Conservation (phyloP, 257 asterid species). For the Solanum acaule region DNA sequence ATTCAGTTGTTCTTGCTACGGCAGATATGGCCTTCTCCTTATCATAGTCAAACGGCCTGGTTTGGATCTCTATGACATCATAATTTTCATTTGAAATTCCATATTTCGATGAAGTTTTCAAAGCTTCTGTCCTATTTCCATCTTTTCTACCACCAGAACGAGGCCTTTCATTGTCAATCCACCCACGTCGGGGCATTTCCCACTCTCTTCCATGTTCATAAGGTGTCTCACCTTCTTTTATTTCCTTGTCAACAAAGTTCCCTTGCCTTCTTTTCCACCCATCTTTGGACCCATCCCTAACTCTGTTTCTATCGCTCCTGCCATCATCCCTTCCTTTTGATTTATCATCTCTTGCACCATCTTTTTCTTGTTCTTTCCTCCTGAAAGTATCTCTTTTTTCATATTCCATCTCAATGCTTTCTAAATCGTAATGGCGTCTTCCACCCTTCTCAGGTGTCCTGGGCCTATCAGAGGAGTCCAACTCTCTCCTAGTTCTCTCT, state of each 20-base stretch:
- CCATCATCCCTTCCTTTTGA: conserved; percentile 74
- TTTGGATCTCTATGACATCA: conserved; percentile 97
- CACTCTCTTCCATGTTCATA: conserved; percentile 80
- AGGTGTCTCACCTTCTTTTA: conserved; percentile 49
- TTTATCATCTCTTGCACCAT: conserved; percentile 61
- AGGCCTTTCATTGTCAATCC: conserved; percentile 54
- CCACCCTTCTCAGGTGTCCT: conserved; percentile 67
- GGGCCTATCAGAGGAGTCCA: conserved; percentile 32
- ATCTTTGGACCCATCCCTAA: conserved; percentile 59
- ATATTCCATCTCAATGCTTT: conserved; percentile 45
- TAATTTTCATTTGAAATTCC: conserved; percentile 94
- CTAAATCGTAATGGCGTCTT: conserved; percentile 45
- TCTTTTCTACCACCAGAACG: conserved; percentile 85
- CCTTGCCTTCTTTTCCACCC: conserved; percentile 74
- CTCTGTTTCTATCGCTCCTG: conserved; percentile 66
- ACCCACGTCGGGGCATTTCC: conserved; percentile 81
- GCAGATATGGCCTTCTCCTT: conserved; percentile 57
- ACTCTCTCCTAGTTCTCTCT: conserved; percentile 57
- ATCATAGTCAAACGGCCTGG: conserved; percentile 71
- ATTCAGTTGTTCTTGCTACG: conserved; percentile 31
- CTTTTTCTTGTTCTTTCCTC: conserved; percentile 80
- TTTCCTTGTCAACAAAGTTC: conserved; percentile 38
- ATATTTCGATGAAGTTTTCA: conserved; percentile 85
- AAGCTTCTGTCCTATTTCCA: conserved; percentile 91
- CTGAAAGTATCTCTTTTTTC: conserved; percentile 42